Evolutionary conservation across 352 stramenopile species (phyloP), one percentile per base, ranked within the genome.

Genomic region (Phytophthora fragariae): DNA sequence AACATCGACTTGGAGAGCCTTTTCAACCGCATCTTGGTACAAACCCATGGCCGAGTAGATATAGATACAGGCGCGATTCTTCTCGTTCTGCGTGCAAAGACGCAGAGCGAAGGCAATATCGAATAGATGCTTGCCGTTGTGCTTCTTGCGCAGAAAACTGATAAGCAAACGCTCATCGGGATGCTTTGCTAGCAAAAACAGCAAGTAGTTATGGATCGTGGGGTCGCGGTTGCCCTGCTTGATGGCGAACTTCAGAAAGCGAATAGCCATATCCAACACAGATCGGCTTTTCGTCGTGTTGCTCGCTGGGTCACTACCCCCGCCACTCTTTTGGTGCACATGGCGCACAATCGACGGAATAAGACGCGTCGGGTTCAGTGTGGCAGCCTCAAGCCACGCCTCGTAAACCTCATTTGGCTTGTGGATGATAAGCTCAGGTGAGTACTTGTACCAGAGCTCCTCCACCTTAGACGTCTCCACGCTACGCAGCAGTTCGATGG

Each of bases 361-460:
- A 39, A 98, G 81, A 9, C 94, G 92, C 19, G 92, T 97, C 12
- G 95, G 92, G 35, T 97, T 95, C 12, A 98, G 72, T 24, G 88
- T 92, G 57, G 95, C 89, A 33, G 90, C 91, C 53, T 97, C 93
- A 39, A 93, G 92, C 94, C 94, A 98, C 7, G 92, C 92, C 11
- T 97, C 89, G 46, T 98, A 97, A 52, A 97, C 91, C 65, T 97
- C 89, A 63, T 93, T 94, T 1, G 94, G 92, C 68, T 97, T 97
- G 65, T 96, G 88, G 9, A 97, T 89, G 65, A 98, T 98, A 35
- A 98, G 79, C 56, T 97, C 90, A 0, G 94, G 92, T 15, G 92
- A 97, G 76, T 98, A 98, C 71, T 98, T 98, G 85, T 98, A 98
- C 76, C 97, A 98, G 8, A 98, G 76, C 65, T 96, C 87, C 66